A percentile compares a stretch with the other conserved stretches of the same genome.
Evolutionary conservation across 345 rosid species (phyloP).

Genomic region (Hibiscus trionum): DNA sequence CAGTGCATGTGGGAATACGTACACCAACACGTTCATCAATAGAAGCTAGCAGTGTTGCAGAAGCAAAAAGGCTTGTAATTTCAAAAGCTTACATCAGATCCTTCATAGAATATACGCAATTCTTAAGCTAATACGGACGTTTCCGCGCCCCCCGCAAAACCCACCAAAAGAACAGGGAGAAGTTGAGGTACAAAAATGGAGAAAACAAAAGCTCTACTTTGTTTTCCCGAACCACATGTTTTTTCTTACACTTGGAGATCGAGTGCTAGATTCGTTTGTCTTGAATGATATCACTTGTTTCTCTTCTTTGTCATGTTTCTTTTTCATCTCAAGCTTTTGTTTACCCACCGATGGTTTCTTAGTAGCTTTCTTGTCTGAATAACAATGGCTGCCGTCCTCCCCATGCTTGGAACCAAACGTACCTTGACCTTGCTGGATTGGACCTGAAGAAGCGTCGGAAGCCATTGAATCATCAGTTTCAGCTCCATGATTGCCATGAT

Average conservation of each 20-base stretch:
- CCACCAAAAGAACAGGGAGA: neutral
- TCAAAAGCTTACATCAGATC: neutral
- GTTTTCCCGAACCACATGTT: constrained; percentile 25
- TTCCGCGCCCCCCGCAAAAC: neutral
- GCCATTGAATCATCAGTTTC: constrained; percentile 53
- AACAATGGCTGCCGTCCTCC: neutral
- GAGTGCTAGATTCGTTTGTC: constrained; percentile 7
- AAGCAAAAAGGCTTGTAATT: neutral
- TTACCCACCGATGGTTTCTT: constrained; percentile 2
- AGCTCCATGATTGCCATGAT: neutral
- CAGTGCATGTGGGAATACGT: neutral
- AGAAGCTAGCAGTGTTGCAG: neutral
- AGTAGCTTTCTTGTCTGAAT: constrained; percentile 11
- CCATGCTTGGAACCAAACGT: neutral
- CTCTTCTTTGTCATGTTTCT: constrained; percentile 14
- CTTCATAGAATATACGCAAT: neutral
- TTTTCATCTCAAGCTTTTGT: constrained; percentile 1
- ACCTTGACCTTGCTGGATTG: constrained; percentile 22
- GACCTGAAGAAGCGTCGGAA: constrained; percentile 69
- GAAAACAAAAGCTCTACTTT: neutral
- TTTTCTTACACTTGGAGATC: constrained; percentile 30
- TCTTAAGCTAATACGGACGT: neutral
- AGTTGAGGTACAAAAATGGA: too few species aligned
- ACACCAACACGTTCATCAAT: neutral
- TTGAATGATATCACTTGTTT: constrained; percentile 9